Percentiles rank a stretch among this genome's conserved stretches.
These are phyloP conservation scores for Purpureocillium lavendulum DNA, from an alignment of 2,329 filamentous ascomycete genomes.

Conservation along the genomic window DNA sequence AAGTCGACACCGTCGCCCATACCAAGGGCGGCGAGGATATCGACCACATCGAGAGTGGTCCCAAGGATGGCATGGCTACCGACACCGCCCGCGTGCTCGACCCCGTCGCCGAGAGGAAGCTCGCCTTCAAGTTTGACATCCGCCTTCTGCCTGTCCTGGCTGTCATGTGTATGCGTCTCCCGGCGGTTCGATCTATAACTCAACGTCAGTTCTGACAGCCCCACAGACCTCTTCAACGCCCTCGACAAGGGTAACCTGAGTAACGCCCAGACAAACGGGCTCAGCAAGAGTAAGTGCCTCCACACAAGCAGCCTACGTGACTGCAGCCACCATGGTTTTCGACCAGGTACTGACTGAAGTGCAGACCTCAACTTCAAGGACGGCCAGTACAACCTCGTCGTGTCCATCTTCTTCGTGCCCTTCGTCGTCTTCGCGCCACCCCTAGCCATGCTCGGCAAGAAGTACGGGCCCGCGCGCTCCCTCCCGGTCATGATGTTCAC, in stretches of 20 bases:
- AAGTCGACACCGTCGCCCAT: conserved; percentile 4
- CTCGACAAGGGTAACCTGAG: conserved; percentile 34
- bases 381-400: conserved; percentile 61
- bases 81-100: conserved; percentile 22
- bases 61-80: conserved; percentile 7
- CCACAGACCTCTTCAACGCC: conserved; percentile 35
- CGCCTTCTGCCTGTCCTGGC: conserved; percentile 45
- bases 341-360: no score
- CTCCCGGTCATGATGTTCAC: conserved; percentile 64
- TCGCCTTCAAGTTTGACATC: conserved; percentile 47
- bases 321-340: no score
- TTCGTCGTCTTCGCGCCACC: conserved; percentile 62
- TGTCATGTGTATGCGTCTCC: conserved; percentile 34
- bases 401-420: conserved; percentile 68
- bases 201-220: no score
- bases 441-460: conserved; percentile 57
- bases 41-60: conserved; percentile 7
- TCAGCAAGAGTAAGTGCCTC: conserved; percentile 21
- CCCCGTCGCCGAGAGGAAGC: conserved; percentile 36
- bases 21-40: conserved; percentile 5
- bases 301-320: neutral
- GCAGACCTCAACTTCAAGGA: conserved; percentile 41
- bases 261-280: conserved; percentile 48
- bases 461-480: conserved; percentile 56
- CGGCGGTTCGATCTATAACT: no score